Evolutionary conservation across 2,329 filamentous ascomycete species (phyloP), one percentile per base, ranked within the genome.

Genomic region (Cercospora nicotianae): DNA sequence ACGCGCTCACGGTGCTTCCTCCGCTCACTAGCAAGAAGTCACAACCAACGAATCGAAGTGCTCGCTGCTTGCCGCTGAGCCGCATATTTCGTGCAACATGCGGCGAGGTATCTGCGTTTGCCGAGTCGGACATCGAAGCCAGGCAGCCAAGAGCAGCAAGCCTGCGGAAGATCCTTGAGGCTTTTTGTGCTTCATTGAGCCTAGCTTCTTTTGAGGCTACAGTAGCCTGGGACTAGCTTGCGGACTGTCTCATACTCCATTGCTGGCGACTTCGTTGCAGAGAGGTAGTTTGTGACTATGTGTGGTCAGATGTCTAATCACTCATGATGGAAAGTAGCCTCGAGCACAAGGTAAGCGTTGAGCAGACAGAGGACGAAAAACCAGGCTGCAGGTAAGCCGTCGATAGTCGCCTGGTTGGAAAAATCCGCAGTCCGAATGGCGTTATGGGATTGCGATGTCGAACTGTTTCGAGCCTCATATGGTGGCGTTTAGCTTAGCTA

Each of bases 401-500:
- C 13, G 9, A 16, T 3, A 16, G 39, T 39, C 18, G 58, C 20
- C 9, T 26, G 5, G 20, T n/a, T 18, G 16, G 28, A 20, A 30
- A 59, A 2, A 20, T 33, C 26, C 28, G 20, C 20, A 42, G 18
- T 7, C 33, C 18, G 30, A 20, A 20, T 20, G 5, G 33, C 28
- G 30, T 33, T 33, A 9, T 20, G 10, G 39, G 30, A 55, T 28
- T 26, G 23, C 48, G 16, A 55, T 55, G 23, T 28, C 5, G 48
- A 55, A 12, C 48, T 28, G 48, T n/a, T 28, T 26, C 10, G 7
- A 28, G 23, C 23, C 23, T 55, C 69, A 70, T 66, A 66, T 67
- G 63, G 28, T 65, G 12, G 61, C 69, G 23, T 72, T 67, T 45
- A 72, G 69, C 66, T 72, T 81, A 55, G 79, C 85, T 75, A 98